Percentiles rank a stretch among this genome's conserved stretches.
Conservation (phyloP, 106 monocot species). For the Phalaenopsis equestris region DNA sequence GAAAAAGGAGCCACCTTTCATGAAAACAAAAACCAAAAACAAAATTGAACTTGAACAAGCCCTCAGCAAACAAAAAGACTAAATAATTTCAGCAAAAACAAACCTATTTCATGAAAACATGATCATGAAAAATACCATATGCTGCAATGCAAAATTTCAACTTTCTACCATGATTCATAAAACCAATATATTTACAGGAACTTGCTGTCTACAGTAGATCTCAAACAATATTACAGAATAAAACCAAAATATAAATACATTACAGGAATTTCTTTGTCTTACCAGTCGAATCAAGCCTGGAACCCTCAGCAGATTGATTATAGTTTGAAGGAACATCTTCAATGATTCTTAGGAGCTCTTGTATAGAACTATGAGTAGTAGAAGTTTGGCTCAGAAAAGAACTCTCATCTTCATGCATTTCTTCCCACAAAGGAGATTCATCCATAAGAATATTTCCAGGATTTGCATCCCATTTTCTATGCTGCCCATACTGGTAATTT, state of each 20-base stretch:
- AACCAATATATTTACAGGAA: not conserved
- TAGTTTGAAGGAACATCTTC: constrained; percentile 25
- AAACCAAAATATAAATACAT: not conserved
- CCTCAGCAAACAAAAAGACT: no score
- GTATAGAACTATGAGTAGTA: constrained; percentile 19
- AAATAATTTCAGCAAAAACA: not conserved
- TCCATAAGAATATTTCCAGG: constrained; percentile 21
- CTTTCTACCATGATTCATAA: not conserved
- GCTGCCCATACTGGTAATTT: constrained; percentile 22
- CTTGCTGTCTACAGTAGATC: not conserved
- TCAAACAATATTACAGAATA: not conserved
- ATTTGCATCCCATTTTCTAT: constrained; percentile 40
- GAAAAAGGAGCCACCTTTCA: no score
- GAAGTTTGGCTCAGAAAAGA: constrained; percentile 19
- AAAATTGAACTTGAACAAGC: no score
- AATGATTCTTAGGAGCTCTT: constrained; percentile 33
- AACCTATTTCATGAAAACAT: not conserved
- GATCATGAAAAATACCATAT: not conserved
- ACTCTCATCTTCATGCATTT: constrained; percentile 32
- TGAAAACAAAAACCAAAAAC: no score
- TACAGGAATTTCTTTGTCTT: constrained; percentile 47
- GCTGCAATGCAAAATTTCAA: no score
- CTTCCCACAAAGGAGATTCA: constrained; percentile 30
- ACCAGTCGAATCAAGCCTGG: constrained; percentile 23
- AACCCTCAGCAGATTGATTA: constrained; percentile 4